Conservation (phyloP, 805 yeast genomes). For the Lipomyces chichibuensis region DNA sequence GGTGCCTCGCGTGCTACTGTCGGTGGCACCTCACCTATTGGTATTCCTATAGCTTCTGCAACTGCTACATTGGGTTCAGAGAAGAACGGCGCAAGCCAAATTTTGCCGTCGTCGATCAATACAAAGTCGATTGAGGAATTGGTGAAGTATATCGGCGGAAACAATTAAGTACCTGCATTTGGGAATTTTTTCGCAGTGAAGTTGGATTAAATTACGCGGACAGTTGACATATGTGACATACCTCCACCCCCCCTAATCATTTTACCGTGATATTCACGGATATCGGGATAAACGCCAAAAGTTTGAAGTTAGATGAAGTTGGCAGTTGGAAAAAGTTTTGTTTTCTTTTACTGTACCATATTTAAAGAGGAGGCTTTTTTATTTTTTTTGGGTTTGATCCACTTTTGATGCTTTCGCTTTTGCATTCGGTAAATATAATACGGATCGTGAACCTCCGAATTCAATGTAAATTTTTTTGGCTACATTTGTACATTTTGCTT, state of each 20-base stretch:
- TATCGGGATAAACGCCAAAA: not conserved
- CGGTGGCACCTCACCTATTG: constrained; percentile 38
- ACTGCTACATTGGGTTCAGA: constrained; percentile 23
- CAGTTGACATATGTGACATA: not conserved
- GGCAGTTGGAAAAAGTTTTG: not conserved
- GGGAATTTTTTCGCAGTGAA: not conserved
- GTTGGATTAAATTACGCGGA: not conserved
- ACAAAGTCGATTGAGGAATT: constrained; percentile 70
- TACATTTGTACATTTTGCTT: not conserved
- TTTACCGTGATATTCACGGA: not conserved
- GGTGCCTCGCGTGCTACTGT: constrained; percentile 11
- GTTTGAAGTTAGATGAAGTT: not conserved
- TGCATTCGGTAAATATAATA: not conserved
- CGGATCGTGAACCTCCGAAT: not conserved
- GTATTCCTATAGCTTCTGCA: constrained; percentile 41
- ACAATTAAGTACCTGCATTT: not conserved
- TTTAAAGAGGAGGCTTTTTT: not conserved
- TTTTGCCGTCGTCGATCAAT: constrained; percentile 25
- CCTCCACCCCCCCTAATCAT: not conserved
- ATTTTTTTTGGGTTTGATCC: not conserved
- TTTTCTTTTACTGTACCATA: not conserved
- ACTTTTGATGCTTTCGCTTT: not conserved
- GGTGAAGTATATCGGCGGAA: constrained; percentile 70
- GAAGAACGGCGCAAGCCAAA: constrained; percentile 33
- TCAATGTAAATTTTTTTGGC: not conserved